Percentiles rank a stretch among this genome's conserved stretches.
phyloP scores from a whole-genome alignment of 2,329 filamentous ascomycete genomes.

The Penicillium aurantiogriseum region DNA sequence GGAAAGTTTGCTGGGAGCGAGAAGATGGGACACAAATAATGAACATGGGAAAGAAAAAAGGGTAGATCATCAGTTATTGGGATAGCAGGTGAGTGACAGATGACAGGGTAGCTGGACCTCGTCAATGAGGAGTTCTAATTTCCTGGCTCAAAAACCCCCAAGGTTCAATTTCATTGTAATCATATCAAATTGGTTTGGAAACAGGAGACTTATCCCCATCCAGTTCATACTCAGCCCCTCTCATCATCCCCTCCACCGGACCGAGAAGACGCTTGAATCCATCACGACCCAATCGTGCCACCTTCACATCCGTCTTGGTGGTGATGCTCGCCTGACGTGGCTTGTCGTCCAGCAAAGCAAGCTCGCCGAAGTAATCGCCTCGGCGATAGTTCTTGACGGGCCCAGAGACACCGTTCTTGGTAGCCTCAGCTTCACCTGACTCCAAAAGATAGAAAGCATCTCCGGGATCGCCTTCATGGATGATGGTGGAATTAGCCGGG shows the following conservation, averaged over 20 bases:
- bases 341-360: conserved; percentile 89
- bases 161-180: conserved; percentile 18
- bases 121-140: conserved; percentile 5
- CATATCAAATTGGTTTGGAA: conserved; percentile 24
- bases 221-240: conserved; percentile 56
- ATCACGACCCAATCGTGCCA: conserved; percentile 86
- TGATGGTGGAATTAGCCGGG: conserved; percentile 75
- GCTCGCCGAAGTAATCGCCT: conserved; percentile 95
- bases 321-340: conserved; percentile 88
- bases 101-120: background rate
- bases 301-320: conserved; percentile 82
- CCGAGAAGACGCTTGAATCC: conserved; percentile 92
- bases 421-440: conserved; percentile 80
- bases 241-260: conserved; percentile 91
- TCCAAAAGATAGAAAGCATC: conserved; percentile 91
- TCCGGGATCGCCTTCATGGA: conserved; percentile 85
- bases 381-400: conserved; percentile 80
- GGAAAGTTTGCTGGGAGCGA: conserved; percentile 8
- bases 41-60: background rate
- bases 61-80: conserved; percentile 1
- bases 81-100: background rate
- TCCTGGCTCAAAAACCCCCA: background rate
- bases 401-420: conserved; percentile 68
- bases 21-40: conserved; percentile 10
- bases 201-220: conserved; percentile 29